Conservation (phyloP, 768 basidiomycete species). For the Cytidiella melzeri region DNA sequence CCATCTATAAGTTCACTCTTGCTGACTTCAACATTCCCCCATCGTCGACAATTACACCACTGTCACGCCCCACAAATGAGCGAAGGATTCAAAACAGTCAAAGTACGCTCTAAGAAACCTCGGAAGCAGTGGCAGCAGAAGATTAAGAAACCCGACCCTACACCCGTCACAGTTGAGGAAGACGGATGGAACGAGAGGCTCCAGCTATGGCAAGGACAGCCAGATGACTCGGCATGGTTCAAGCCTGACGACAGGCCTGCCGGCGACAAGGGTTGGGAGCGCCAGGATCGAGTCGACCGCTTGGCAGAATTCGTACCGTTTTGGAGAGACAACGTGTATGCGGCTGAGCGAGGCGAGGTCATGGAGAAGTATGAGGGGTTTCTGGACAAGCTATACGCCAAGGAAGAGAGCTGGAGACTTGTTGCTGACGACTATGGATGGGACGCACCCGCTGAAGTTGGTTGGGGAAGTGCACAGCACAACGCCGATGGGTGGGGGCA, state of each 20-base stretch:
- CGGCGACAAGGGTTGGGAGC: neutral
- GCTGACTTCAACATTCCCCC: too few relatives aligned
- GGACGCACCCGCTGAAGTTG: neutral
- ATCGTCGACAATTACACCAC: too few relatives aligned
- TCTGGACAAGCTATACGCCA: conserved; percentile 23
- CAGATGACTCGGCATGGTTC: neutral
- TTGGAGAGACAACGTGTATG: conserved; percentile 45
- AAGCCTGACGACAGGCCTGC: neutral
- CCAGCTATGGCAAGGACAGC: neutral
- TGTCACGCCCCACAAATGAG: too few relatives aligned
- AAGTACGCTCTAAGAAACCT: neutral
- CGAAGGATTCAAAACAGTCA: too few relatives aligned
- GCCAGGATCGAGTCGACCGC: conserved; percentile 35
- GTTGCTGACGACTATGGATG: too few relatives aligned
- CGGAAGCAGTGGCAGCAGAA: neutral
- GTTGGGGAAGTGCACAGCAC: neutral
- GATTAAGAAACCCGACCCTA: too few relatives aligned
- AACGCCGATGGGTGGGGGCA: too few relatives aligned
- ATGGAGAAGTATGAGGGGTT: conserved; percentile 40
- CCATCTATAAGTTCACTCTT: too few relatives aligned
- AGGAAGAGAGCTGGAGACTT: conserved; percentile 4
- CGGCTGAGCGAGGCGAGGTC: conserved; percentile 38
- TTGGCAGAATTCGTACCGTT: conserved; percentile 46
- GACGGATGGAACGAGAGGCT: neutral
- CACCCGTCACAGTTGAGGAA: neutral